Evolutionary conservation across 2,329 filamentous ascomycete species (phyloP), one percentile per base, ranked within the genome.

Genomic region (Pseudogymnoascus sp.): DNA sequence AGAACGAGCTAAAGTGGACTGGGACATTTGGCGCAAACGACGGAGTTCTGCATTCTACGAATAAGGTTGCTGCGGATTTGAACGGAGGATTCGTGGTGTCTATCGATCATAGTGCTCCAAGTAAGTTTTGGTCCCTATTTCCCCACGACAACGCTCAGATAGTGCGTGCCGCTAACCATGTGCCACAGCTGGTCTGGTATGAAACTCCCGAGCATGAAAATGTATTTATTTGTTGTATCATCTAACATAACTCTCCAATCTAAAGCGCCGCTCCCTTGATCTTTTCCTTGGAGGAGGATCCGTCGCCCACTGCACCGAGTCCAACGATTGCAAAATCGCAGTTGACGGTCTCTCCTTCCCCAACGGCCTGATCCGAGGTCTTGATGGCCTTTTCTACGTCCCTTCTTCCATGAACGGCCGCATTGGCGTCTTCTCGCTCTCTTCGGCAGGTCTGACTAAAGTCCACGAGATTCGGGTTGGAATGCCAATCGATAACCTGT

Each of bases 51-150:
- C 61, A 71, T n/a, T 72, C 74, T 1, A 73, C 75, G 7, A 77
- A 77, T 65, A 68, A 70, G 18, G 63, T 75, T n/a, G 71, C 72
- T 5, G 73, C 74, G 64, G 68, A 71, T 1, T 68, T 64, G 11
- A 71, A 73, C 61, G 68, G 74, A 40, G 70, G 69, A 1, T 75
- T 76, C 61, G 67, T 74, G n/a, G 70, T 75, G 50, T 73, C 74
- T 2, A 76, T 76, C 64, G 74, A 75, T 50, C 73, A 75, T 33
- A 71, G 69, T 40, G 60, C 25, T 4, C 76, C 76, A 65, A 66
- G 68, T 67, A 64, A 59, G 7, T 37, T 37, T 28, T 28, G 23
- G 62, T 38, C 25, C 35, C 11, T 3, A 63, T 5, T 10, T 38
- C 23, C 2, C 25, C 35, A 8, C 28, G 44, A 35, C 25, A 23